Evolutionary conservation across 1,284 basidiomycete genomes (phyloP), one percentile per base, ranked within the genome.

Genomic region (Calocybe gambosa): DNA sequence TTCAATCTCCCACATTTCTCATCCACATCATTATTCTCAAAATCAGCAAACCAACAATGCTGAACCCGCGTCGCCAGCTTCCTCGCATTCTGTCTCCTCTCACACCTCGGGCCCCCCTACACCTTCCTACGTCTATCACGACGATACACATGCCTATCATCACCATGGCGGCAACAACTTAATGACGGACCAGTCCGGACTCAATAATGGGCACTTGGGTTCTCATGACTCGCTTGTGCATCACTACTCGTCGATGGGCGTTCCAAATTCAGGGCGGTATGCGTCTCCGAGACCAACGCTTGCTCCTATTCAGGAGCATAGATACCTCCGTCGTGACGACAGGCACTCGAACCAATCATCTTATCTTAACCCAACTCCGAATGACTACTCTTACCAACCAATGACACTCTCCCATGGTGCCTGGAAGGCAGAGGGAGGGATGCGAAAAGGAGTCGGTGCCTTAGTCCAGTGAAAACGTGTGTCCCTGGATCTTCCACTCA

Each of bases 271-370:
- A 29, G 47, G 50, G 5, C 62, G 74, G 21, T 75, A 72, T 46
- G 67, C 69, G 15, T 75, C 72, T 0, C 75, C 77, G 0, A 75
- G 77, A n/a, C 76, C 75, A 0, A 66, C 65, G 6, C 62, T 79
- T 26, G 77, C 77, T 16, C 77, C 77, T 2, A 74, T 79, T 40
- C 77, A 78, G 37, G 70, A 72, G 21, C 68, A 70, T 39, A 56
- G 70, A 2, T 62, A 66, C 21, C 62, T 65, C 39, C 64, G 68
- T 41, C 60, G 67, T 19, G 60, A 61, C 16, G 49, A 58, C 56
- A 55, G 47, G 55, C 49, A 40, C 64, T 55, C 47, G 58, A 45
- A 46, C 51, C 28, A 23, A 16, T 37, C 35, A 19, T 35, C 33
- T 18, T 57, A 70, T 1, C 70, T 74, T 50, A 68, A 69, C 33